These are phyloP conservation scores for Venturia effusa DNA, from an alignment of 2,329 filamentous ascomycete genomes.

Conservation along the genomic window DNA sequence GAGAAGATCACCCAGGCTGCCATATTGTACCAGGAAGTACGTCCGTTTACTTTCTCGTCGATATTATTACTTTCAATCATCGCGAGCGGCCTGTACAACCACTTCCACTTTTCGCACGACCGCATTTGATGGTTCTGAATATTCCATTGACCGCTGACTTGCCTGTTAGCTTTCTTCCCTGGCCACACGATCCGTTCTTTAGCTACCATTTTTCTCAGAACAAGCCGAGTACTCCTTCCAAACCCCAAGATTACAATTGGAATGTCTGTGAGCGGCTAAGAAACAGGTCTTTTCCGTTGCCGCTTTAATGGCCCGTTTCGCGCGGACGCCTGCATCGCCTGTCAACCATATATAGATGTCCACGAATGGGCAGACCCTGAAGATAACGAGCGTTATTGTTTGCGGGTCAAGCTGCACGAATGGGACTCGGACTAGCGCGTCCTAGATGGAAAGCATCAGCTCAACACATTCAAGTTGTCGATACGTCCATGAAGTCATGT, in stretches of 20 bases:
- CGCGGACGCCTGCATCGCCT: not conserved
- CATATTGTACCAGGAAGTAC: not conserved
- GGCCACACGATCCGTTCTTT: not conserved
- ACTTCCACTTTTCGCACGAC: not conserved
- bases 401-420: constrained; percentile 23
- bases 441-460: constrained; percentile 13
- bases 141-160: not conserved
- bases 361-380: constrained; percentile 17
- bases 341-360: not conserved
- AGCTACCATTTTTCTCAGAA: not conserved
- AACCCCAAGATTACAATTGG: not conserved
- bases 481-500: constrained; percentile 12
- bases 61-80: not conserved
- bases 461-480: constrained; percentile 17
- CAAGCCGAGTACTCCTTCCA: not conserved
- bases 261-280: not conserved
- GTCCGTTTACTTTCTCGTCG: not conserved
- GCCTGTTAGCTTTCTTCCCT: not conserved
- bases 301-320: not conserved
- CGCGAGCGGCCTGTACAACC: not conserved
- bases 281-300: not conserved
- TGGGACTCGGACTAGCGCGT: constrained; percentile 20
- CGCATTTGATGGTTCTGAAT: not conserved
- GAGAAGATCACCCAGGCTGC: not conserved
- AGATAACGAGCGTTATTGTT: constrained; percentile 22